Evolutionary conservation across 176 grass and related monocot genomes (phyloP), one percentile per base, ranked within the genome.

Genomic region (Alloteropsis semialata): DNA sequence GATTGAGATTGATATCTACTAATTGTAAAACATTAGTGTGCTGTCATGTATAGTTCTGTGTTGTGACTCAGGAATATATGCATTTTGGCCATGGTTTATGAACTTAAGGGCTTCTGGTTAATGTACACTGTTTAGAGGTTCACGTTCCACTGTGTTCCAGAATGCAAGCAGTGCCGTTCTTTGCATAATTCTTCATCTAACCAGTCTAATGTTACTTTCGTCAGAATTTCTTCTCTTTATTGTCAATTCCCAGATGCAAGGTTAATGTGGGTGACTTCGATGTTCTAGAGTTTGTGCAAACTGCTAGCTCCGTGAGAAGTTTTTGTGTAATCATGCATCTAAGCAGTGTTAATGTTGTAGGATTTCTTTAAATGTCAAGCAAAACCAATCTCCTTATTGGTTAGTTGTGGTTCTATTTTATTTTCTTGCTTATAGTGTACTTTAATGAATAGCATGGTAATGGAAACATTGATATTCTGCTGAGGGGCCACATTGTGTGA

Each of bases 31-130:
- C 32, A 62, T 45, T 65, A 24, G 10, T 72, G 32, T 61, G 50
- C 50, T 68, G 3, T 51, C 65, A 21, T 88, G 69, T 27, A 19
- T 65, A 85, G n/a, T 19, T 65, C n/a, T 84, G 57, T 57, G 42
- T 51, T 72, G 17, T 72, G 16, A 15, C 75, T 85, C 61, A 57
- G 22, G 1, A 21, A 37, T 70, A 22, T 74, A 38, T 58, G 10
- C 11, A 37, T 27, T 64, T 73, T 73, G 46, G 17, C 18, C 25
- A 54, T 1, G 34, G 13, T 14, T 29, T 74, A 49, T 59, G 13
- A 66, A 60, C 37, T 59, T 32, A 30, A 25, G 36, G 12, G 1
- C 58, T 75, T 75, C 29, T 53, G 65, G 19, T 19, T 27, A 34
- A 15, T 77, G 18, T 74, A 72, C 7, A 34, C 16, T 65, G 71